Base-by-base conservation (phyloP, 2,329 filamentous ascomycete genomes). In the Biscogniauxia mediterranea region DNA sequence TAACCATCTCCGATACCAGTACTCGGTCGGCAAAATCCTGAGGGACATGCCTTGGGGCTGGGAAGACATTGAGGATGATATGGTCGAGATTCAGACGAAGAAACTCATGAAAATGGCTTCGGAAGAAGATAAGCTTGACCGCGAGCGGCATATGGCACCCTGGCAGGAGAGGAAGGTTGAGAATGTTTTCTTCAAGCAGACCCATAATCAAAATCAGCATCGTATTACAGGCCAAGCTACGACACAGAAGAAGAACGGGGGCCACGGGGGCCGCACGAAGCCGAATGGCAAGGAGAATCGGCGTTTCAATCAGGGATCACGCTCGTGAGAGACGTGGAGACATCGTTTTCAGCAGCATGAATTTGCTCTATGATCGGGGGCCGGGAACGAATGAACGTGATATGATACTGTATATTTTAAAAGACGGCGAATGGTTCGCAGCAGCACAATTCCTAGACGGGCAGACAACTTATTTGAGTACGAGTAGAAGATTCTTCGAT, bases 1-100 rank as follows among this genome's bases (percentile, higher is more conserved):
- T 65, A 89, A 88, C 17, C 91, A 94, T 75, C 75, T 91, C 61
- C 82, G 87, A 66, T 93, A 93, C 72, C 85, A 88, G 61, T 85
- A 84, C 69, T 78, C 92, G 56, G 79, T 89, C 8, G 88, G 89
- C 17, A 82, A 78, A 52, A 88, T 93, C 61, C 77, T 95, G 28
- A 81, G 83, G 62, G 85, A 85, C 28, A 32, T 32, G 28, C 28
- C 28, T 52, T 83, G 92, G 56, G 84, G 85, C 1, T 89, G 90
- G 78, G 89, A 92, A 68, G 86, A 90, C 68, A 74, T 91, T 57
- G 80, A 86, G 60, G 70, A 74, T 20, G 68, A 68, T 1, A 70
- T 76, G 56, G 68, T 78, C 11, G 62, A 61, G 11, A 64, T 67
- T 42, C 70, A 76, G 17, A 74, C 76, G 55, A 62, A 68, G 15